Base-by-base conservation (phyloP, 1,284 basidiomycete genomes). In the Pisolithus thermaeus region DNA sequence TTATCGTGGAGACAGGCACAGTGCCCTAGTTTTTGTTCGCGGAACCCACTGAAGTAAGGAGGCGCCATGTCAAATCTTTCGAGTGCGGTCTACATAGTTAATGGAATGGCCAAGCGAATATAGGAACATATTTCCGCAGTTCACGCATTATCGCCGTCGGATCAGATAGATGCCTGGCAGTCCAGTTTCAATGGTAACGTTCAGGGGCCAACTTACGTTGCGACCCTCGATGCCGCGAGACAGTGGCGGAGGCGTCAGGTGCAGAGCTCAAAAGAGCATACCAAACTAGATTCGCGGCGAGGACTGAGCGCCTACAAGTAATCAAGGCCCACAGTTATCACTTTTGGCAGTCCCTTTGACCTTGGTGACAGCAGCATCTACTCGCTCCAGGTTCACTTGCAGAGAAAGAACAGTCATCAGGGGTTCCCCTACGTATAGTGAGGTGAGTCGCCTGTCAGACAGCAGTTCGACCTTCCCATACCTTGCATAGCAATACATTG, bases 401-500 rank as follows among this genome's bases (percentile, higher is more conserved):
- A 65, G 59, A 5, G 64, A 60, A 37, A 55, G 52, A 7, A 67
- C 9, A 5, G 55, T 52, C 61, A 68, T 56, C 53, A 67, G 39
- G 3, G 62, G 65, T 37, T 49, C 55, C 40, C 52, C 64, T 66
- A 51, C 43, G 38, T 32, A 39, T 27, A 39, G 27, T 38, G 32
- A 52, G 49, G 46, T 51, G 37, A 37, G 32, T 53, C 51, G 52
- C 18, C 9, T 39, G 18, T 12, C 8, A 23, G 16, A 41, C 9
- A 9, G 35, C 40, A 37, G 14, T 28, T 36, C 39, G 16, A 37
- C 25, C 3, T 36, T 47, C 20, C 35, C 63, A 18, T 47, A 65
- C 63, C 64, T 62, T 64, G 48, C 32, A 51, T 30, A 32, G n/a
- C 3, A 12, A 36, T 41, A 35, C 62, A 52, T 14, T 47, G 53